Conservation (phyloP, 2,329 filamentous ascomycete genomes). For the Intubia oerlemansii region DNA sequence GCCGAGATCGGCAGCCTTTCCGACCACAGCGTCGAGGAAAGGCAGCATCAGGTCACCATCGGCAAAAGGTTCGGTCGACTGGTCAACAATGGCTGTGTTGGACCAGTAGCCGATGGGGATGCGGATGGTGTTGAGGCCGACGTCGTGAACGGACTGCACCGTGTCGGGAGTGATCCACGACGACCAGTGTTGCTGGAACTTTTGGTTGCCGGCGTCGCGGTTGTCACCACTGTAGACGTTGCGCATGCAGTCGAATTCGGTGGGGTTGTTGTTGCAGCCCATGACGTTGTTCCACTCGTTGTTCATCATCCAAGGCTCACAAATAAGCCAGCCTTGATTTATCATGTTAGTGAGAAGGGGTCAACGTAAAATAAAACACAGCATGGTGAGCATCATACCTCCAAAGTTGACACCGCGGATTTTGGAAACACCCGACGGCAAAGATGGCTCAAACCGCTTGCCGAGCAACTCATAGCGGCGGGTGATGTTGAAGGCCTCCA, state of each 20-base stretch:
- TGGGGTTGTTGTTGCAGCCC: constrained; percentile 21
- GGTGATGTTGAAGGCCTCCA: too few relatives aligned
- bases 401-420: too few relatives aligned
- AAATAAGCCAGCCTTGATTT: too few relatives aligned
- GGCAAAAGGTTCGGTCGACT: too few relatives aligned
- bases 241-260: constrained; percentile 32
- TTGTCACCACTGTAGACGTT: too few relatives aligned
- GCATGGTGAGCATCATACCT: too few relatives aligned
- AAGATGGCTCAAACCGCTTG: too few relatives aligned
- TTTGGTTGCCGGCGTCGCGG: constrained; percentile 21
- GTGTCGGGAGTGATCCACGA: constrained; percentile 27
- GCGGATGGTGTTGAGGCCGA: constrained; percentile 29
- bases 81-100: constrained; percentile 25
- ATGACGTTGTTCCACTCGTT: constrained; percentile 23
- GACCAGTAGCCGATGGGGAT: constrained; percentile 36
- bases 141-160: constrained; percentile 24
- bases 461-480: too few relatives aligned
- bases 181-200: constrained; percentile 27
- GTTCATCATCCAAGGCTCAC: constrained; percentile 30
- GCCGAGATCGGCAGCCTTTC: constrained; percentile 24
- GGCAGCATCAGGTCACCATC: constrained; percentile 25
- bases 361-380: too few relatives aligned
- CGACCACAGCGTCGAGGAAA: constrained; percentile 23
- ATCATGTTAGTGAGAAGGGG: too few relatives aligned
- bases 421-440: too few relatives aligned